Evolutionary conservation across 768 basidiomycete genomes (phyloP).

Genomic region (Aureoboletus auriporus): DNA sequence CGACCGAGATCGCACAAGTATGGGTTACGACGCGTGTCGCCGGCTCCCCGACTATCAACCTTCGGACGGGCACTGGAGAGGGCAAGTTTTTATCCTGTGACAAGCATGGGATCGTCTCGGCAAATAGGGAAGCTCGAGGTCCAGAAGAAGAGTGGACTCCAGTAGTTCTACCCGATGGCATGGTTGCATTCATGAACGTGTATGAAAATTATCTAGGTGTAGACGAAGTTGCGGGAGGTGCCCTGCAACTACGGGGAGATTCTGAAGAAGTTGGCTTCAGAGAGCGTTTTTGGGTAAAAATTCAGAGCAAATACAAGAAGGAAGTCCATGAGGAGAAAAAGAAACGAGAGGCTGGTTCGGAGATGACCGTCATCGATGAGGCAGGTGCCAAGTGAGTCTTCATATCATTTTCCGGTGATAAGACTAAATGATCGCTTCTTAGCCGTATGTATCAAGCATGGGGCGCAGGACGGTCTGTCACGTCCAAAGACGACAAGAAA

Average conservation of each 20-base stretch:
- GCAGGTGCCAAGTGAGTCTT: slow-evolving; percentile 63
- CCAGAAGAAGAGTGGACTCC: slow-evolving; percentile 95
- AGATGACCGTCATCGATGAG: slow-evolving; percentile 62
- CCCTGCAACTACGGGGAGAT: slow-evolving; percentile 75
- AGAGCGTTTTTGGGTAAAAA: slow-evolving; percentile 86
- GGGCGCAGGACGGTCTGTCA: slow-evolving; percentile 74
- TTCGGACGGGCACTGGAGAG: slow-evolving; percentile 82
- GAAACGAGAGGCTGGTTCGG: slow-evolving; percentile 54
- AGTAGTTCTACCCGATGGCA: slow-evolving; percentile 74
- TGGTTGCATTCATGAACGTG: slow-evolving; percentile 84
- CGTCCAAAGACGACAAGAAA: slow-evolving; percentile 67
- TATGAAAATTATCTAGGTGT: slow-evolving; percentile 86
- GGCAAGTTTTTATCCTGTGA: slow-evolving; percentile 91
- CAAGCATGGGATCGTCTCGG: slow-evolving; percentile 77
- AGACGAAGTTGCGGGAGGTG: slow-evolving; percentile 84
- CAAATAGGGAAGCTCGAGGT: slow-evolving; percentile 84
- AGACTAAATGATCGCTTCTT: slow-evolving; percentile 6
- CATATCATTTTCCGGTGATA: not conserved
- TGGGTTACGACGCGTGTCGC: slow-evolving; percentile 89
- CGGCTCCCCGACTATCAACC: slow-evolving; percentile 78
- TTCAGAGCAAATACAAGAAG: slow-evolving; percentile 85
- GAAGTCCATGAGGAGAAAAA: slow-evolving; percentile 79
- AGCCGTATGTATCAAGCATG: slow-evolving; percentile 78
- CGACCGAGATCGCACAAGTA: slow-evolving; percentile 82
- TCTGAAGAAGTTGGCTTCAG: slow-evolving; percentile 81